Base-by-base conservation (phyloP, 768 basidiomycete species). In the Phylloporus sp. region DNA sequence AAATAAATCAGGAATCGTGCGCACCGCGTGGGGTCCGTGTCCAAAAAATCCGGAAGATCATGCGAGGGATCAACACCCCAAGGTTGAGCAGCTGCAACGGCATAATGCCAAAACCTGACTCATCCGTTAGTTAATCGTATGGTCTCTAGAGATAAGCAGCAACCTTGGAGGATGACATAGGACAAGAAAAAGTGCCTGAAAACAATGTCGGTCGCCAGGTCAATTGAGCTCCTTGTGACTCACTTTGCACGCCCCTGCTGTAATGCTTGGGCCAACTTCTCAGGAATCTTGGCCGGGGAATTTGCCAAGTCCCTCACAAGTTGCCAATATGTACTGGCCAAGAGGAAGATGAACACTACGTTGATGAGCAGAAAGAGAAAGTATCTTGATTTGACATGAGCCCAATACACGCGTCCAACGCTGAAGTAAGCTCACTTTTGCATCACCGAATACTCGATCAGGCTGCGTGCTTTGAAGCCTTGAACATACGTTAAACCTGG, bases 11-110 rank as follows among this genome's bases (percentile, higher is more conserved):
- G 13, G 5, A 31, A 27, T 16, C 0, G 5, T 11, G 61, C 75
- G 27, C 60, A 90, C 94, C 95, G 76, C 97, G 77, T 1, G 97
- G 97, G 2, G 95, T 97, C 44, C 89, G 79, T 2, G 93, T 94
- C 57, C 83, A 76, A 59, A 97, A 87, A 28, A 88, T 67, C 32
- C 88, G 80, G 53, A 76, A 85, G 52, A 95, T 74, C 29, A 86
- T 66, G 5, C 90, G 81, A 2, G 93, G 91, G 49, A 97, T 79
- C 52, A 95, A 76, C 9, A 94, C 82, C 7, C 94, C 95, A 9
- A 97, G 73, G 63, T 97, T 97, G 22, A 99, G 80, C 10, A 99
- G 76, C 61, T 99, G 94, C 31, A 98, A 72, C 4, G 97, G 97
- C 89, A 97, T 95, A 62, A 98, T 84, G 59, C 91, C 95, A 27